phyloP scores from a whole-genome alignment of 2,329 filamentous ascomycete genomes.

The Aspergillus tanneri region DNA sequence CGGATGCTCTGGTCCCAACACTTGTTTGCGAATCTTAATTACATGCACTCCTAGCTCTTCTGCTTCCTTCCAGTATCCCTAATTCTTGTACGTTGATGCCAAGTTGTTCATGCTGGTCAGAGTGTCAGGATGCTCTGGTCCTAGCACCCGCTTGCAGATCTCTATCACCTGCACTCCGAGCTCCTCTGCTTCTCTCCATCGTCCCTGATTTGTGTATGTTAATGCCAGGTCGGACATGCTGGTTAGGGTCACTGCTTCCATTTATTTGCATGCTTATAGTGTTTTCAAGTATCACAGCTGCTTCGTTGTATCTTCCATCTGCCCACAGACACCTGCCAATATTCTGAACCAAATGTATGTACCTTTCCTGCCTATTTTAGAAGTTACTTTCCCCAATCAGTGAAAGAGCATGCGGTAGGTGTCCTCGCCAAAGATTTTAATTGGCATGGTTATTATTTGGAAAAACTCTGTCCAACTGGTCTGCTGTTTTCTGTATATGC shows the following conservation, averaged over 20 bases:
- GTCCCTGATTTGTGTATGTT: no score
- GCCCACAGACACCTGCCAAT: constrained; percentile 8
- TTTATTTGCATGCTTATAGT: no score
- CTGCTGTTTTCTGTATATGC: neutral
- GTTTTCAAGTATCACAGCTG: neutral
- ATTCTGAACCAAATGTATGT: neutral
- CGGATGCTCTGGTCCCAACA: constrained; percentile 9
- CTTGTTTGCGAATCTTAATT: constrained; percentile 21
- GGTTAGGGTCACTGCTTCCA: no score
- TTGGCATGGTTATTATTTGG: constrained; percentile 10
- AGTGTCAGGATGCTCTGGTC: no score
- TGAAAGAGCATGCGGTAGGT: constrained; percentile 16
- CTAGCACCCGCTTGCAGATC: no score
- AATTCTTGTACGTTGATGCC: no score
- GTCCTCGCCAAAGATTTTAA: constrained; percentile 15
- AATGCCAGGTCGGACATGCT: no score
- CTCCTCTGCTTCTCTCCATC: no score
- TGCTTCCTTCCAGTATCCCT: no score
- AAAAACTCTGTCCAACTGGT: constrained; percentile 6
- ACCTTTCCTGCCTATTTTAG: neutral
- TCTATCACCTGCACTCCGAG: no score
- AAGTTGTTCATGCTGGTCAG: no score
- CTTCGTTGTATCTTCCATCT: constrained; percentile 18
- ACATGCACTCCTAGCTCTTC: no score
- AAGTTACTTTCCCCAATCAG: constrained; percentile 13